Percentiles rank a stretch among this genome's conserved stretches.
These are phyloP conservation scores for Phytophthora litchii DNA, from an alignment of 352 stramenopile species.

Conservation along the genomic window DNA sequence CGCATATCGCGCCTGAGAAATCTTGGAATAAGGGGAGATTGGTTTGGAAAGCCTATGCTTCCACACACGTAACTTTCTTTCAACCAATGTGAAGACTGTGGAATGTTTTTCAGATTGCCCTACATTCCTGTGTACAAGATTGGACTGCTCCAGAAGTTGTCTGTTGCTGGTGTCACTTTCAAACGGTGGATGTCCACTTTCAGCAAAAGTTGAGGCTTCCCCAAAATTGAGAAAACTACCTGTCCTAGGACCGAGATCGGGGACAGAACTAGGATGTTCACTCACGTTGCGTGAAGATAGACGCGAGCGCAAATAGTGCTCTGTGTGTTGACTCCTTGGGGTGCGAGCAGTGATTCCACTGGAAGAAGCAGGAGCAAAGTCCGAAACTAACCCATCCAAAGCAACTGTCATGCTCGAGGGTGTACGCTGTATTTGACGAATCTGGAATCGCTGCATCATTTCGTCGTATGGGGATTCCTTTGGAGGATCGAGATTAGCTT, in stretches of 20 bases:
- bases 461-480: slow-evolving; percentile 43
- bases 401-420: slow-evolving; percentile 13
- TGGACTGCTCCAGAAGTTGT: slow-evolving; percentile 15
- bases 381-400: slow-evolving; percentile 8
- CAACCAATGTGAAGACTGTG: neutral
- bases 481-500: neutral
- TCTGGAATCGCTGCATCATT: slow-evolving; percentile 62
- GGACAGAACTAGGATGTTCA: slow-evolving; percentile 7
- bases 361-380: neutral
- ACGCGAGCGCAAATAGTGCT: slow-evolving; percentile 5
- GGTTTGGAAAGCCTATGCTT: slow-evolving; percentile 15
- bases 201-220: slow-evolving; percentile 2
- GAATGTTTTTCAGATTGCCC: neutral
- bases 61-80: neutral
- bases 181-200: slow-evolving; percentile 4
- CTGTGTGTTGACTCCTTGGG: slow-evolving; percentile 7
- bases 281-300: slow-evolving; percentile 19
- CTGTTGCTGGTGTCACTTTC: slow-evolving; percentile 16
- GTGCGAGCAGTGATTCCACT: slow-evolving; percentile 9
- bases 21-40: slow-evolving; percentile 40
- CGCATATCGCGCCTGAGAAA: slow-evolving; percentile 31
- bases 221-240: slow-evolving; percentile 19
- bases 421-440: slow-evolving; percentile 36
- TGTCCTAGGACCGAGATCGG: slow-evolving; percentile 2
- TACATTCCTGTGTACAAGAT: slow-evolving; percentile 8